Percentiles rank a stretch among this genome's conserved stretches.
phyloP scores from a whole-genome alignment of 2,329 filamentous ascomycete genomes.

The Alternaria hordeiaustralica region DNA sequence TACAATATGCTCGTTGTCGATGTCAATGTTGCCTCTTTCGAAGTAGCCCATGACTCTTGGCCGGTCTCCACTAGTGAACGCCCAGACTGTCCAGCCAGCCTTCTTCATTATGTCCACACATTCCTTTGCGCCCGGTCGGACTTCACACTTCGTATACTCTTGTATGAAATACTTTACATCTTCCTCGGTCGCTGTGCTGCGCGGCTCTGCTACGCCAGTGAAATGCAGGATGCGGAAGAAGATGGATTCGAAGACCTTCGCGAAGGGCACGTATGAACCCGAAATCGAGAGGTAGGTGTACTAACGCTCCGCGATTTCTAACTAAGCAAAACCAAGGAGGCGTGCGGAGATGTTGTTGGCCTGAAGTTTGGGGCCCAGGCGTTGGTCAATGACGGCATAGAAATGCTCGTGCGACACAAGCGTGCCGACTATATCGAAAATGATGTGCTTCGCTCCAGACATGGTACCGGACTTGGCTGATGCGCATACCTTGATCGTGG shows the following conservation, averaged over 20 bases:
- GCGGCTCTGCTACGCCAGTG: conserved; percentile 53
- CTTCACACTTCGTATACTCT: conserved; percentile 42
- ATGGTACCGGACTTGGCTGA: too few species aligned
- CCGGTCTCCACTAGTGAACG: conserved; percentile 60
- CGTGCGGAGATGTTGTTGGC: conserved; percentile 50
- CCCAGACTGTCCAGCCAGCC: conserved; percentile 61
- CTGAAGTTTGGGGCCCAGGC: conserved; percentile 52
- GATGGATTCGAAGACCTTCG: conserved; percentile 51
- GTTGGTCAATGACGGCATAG: conserved; percentile 50
- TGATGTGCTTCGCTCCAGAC: conserved; percentile 16
- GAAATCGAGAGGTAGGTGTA: conserved; percentile 59
- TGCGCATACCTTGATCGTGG: too few species aligned
- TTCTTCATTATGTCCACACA: conserved; percentile 53
- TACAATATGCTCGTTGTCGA: conserved; percentile 60
- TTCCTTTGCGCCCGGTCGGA: conserved; percentile 52
- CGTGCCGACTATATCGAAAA: conserved; percentile 58
- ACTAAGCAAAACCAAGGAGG: conserved; percentile 57
- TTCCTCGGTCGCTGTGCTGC: conserved; percentile 51
- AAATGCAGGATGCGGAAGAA: conserved; percentile 58
- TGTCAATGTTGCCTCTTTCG: conserved; percentile 54
- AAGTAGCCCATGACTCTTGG: conserved; percentile 62
- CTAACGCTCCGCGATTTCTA: conserved; percentile 57
- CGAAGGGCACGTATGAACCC: conserved; percentile 53
- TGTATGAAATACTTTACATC: conserved; percentile 52
- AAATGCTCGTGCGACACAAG: conserved; percentile 56